Base-by-base conservation (phyloP, 768 basidiomycete species). In the Cubamyces sp. region DNA sequence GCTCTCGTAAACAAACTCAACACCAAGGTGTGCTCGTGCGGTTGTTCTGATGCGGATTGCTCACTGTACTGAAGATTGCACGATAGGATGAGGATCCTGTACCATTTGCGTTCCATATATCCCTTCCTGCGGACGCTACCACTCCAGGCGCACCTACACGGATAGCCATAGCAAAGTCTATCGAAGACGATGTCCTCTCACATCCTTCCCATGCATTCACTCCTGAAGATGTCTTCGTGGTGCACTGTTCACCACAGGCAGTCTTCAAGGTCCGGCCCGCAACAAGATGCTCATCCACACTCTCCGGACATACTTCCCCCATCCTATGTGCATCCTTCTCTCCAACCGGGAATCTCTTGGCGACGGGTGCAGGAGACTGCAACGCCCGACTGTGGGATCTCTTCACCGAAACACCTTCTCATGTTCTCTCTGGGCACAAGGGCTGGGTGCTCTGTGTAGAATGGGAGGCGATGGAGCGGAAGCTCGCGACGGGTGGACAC, bases 401-500 rank as follows among this genome's bases (percentile, higher is more conserved):
- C 51, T 84, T 90, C 69, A 96, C 92, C 0, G 97, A 98, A 74
- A 90, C 87, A 6, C 96, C 97, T 1, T 92, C 91, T 42, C 90
- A 92, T 71, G 89, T 87, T 15, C 81, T 98, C 18, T 76, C 83
- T 0, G 97, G 97, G 0, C 97, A 99, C 71, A 87, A 87, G 66
- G 96, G 95, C 0, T 98, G 96, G 96, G 94, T 99, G 1, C 81
- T 98, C 1, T 98, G 94, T 68, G 92, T 95, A 5, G 97, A 98
- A 70, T 99, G 96, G 96, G 95, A 98, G 69, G 91, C 92, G 0
- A 83, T 92, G 81, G 96, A 98, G 71, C 79, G 94, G 46, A 89
- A 87, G 68, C 77, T 98, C 15, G 96, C 96, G 0, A 94, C 92
- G 3, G 97, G 97, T 1, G 95, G 95, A 0, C 90, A 98, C 70